Conservation (phyloP, 208 protist species). For the Herpetomonas samuelpessoai region DNA sequence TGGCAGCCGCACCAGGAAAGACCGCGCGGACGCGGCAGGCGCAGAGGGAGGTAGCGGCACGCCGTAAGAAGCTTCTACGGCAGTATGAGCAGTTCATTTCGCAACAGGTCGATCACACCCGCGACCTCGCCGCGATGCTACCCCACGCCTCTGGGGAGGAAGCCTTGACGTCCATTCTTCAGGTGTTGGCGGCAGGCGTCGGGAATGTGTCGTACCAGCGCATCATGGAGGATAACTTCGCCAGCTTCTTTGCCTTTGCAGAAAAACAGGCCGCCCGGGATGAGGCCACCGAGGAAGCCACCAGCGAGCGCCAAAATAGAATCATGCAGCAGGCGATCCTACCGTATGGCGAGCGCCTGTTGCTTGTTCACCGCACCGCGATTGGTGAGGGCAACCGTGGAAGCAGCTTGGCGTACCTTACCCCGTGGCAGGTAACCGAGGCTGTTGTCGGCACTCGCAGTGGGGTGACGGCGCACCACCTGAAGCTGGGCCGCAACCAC, state of each 20-base stretch:
- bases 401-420: conserved; percentile 30
- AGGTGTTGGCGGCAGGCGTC: conserved; percentile 65
- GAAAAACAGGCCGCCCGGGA: conserved; percentile 31
- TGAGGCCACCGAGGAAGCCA: conserved; percentile 66
- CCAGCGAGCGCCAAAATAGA: conserved; percentile 79
- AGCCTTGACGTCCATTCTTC: conserved; percentile 67
- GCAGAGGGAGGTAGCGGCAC: background rate
- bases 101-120: conserved; percentile 45
- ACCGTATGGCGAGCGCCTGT: conserved; percentile 66
- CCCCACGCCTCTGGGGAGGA: conserved; percentile 34
- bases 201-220: conserved; percentile 65
- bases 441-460: conserved; percentile 67
- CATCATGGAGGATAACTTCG: conserved; percentile 49
- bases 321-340: conserved; percentile 81
- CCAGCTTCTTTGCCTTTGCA: conserved; percentile 53
- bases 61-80: conserved; percentile 24
- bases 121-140: conserved; percentile 28
- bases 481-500: conserved; percentile 61
- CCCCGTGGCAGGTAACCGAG: conserved; percentile 70
- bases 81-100: conserved; percentile 57
- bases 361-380: conserved; percentile 63
- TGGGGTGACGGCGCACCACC: conserved; percentile 66
- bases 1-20: background rate
- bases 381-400: conserved; percentile 24
- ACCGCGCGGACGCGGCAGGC: background rate